phyloP scores from a whole-genome alignment of 306 rosid species.

The Vicia sativa region DNA sequence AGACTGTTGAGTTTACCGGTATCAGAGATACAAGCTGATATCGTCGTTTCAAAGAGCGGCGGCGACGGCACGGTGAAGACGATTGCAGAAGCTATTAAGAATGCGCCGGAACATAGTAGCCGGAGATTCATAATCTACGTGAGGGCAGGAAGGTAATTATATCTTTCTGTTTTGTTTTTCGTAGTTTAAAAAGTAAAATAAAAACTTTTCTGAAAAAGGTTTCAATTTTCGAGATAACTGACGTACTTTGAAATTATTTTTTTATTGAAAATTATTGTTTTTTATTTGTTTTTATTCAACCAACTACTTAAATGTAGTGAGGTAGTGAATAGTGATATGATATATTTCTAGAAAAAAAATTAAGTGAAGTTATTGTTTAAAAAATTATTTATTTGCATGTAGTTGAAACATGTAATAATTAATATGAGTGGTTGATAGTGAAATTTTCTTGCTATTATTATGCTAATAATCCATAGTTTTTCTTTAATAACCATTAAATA shows the following conservation, averaged over 20 bases:
- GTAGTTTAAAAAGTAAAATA: not conserved
- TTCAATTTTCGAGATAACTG: conserved; percentile 35
- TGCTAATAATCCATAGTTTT: not conserved
- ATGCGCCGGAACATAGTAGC: conserved; percentile 60
- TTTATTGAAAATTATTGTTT: not conserved
- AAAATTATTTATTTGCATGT: conserved; percentile 28
- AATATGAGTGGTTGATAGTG: not conserved
- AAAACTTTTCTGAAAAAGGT: not conserved
- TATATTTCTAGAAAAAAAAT: not conserved
- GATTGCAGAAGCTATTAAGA: conserved; percentile 74
- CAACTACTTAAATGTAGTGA: conserved; percentile 20
- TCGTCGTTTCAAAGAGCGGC: conserved; percentile 66
- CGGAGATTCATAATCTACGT: conserved; percentile 72
- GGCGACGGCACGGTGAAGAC: conserved; percentile 68
- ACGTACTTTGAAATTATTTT: conserved; percentile 7
- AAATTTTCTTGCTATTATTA: not conserved
- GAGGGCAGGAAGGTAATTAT: conserved; percentile 81
- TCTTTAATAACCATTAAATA: no score
- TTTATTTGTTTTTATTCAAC: conserved; percentile 41
- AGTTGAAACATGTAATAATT: conserved; percentile 6
- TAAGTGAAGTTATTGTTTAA: conserved; percentile 24
- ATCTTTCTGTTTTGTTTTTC: not conserved
- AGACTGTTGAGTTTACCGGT: conserved; percentile 59
- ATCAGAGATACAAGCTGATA: conserved; percentile 69
- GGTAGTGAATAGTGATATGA: conserved; percentile 39